Base-by-base conservation (phyloP, 257 asterid genomes). In the Ehretia macrophylla region DNA sequence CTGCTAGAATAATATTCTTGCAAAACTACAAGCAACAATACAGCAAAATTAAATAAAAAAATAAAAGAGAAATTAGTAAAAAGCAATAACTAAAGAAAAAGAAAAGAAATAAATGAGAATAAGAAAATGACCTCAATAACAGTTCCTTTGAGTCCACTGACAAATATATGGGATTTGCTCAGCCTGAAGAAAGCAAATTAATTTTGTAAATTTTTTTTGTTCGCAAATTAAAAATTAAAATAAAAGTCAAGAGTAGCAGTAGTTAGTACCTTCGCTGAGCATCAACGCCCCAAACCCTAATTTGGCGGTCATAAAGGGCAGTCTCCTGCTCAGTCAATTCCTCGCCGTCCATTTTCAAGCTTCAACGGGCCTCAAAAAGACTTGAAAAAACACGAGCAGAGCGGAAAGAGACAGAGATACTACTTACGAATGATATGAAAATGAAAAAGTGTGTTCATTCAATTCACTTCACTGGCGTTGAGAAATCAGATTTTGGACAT, bases 201-300 rank as follows among this genome's bases (percentile, higher is more conserved):
- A 65, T 17, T 21, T 11, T 53, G 32, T 1, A 12, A 59, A 56
- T 5, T 20, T 51, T 39, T 21, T 20, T 16, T 6, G 20, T 27
- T 47, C 6, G 13, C n/a, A n/a, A 46, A 53, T 14, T 11, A 3
- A 6, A 51, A 27, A 70, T 11, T 51, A 44, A 40, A 17, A 8
- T 21, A 16, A 61, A 22, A 39, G 21, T 5, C 12, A 11, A 27
- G 32, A 48, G 14, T 19, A 32, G 10, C 13, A 37, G 45, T 5
- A 14, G 23, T 12, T 19, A 39, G 39, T 52, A 93, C 99, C 97
- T 85, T 68, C 97, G 75, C 32, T 89, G 99, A 71, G 99, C 99
- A 77, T 89, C 97, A 56, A 95, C 97, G 0, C 99, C 99, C 99
- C 99, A 93, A 56, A 93, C 99, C 60, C 99, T 91, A 75, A 92